phyloP scores from a whole-genome alignment of 179 eudicot species.

The Beta macrorhiza region DNA sequence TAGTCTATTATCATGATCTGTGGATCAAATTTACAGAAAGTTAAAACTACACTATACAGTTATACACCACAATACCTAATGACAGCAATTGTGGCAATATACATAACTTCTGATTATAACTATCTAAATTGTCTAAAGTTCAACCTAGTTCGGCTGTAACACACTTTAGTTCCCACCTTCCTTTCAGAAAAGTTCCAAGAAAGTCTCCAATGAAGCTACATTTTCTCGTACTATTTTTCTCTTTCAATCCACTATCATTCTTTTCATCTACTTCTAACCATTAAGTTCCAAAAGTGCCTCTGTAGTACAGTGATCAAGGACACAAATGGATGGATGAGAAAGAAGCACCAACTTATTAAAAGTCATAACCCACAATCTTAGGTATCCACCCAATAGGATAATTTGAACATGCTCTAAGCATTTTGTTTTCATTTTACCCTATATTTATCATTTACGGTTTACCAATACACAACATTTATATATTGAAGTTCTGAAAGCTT shows the following conservation, averaged over 20 bases:
- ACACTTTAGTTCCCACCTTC: too few species aligned
- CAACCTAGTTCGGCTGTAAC: not conserved
- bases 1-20: conserved; percentile 88
- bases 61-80: not conserved
- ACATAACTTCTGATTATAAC: not conserved
- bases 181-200: too few species aligned
- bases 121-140: not conserved
- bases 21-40: conserved; percentile 9
- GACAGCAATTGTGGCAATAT: too few species aligned
- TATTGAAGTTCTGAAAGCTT: not conserved
- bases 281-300: not conserved
- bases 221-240: too few species aligned
- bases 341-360: not conserved
- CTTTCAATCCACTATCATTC: too few species aligned
- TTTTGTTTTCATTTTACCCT: not conserved
- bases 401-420: not conserved
- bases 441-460: too few species aligned
- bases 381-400: not conserved
- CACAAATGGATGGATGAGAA: not conserved
- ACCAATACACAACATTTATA: not conserved
- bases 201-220: too few species aligned
- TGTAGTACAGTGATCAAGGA: too few species aligned
- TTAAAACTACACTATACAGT: not conserved
- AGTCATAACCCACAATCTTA: not conserved
- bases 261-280: too few species aligned